Base-by-base conservation (phyloP, 208 protist genomes). In the Trypanosoma lewisi region DNA sequence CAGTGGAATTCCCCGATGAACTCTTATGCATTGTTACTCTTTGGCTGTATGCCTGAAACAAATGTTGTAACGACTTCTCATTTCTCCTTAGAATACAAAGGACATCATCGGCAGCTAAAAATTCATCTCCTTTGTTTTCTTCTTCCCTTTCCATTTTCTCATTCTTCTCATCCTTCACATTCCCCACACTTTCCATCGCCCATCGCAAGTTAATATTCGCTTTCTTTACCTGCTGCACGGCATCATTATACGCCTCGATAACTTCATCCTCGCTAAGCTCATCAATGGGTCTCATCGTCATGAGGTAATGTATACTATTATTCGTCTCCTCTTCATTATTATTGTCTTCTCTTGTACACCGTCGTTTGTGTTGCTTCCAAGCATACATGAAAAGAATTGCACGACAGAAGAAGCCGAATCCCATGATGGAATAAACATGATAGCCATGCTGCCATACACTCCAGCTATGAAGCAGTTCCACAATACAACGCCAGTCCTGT, bases 31-130 rank as follows among this genome's bases (percentile, higher is more conserved):
- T 34, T 21, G 21, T 8, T 21, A 30, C 19, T 25, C 63, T 70
- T 34, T 68, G 69, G 33, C 78, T 82, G 69, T 82, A 89, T 0
- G 74, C 77, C n/a, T 77, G 50, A 67, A 94, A 94, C 41, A 94
- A 74, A 44, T 82, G 72, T 9, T 67, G 72, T 30, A 94, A 59
- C n/a, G 72, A 52, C 4, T 57, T 34, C 41, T 94, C 87, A 62
- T 94, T 94, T 19, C 51, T 52, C 41, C 66, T 54, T 33, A 93
- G 65, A 2, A 88, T 67, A 8, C 60, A 60, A 1, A 93, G 65
- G 23, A 85, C 59, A 3, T 73, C 73, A 49, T 90, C 83, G 16
- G 30, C 53, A 23, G 56, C 67, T 12, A 50, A 11, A 59, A 62
- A 37, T 39, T 14, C 23, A n/a, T 41, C 50, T 14, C n/a, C 31